Evolutionary conservation across 768 basidiomycete genomes (phyloP).

Genomic region (Kwoniella mangroviensis): DNA sequence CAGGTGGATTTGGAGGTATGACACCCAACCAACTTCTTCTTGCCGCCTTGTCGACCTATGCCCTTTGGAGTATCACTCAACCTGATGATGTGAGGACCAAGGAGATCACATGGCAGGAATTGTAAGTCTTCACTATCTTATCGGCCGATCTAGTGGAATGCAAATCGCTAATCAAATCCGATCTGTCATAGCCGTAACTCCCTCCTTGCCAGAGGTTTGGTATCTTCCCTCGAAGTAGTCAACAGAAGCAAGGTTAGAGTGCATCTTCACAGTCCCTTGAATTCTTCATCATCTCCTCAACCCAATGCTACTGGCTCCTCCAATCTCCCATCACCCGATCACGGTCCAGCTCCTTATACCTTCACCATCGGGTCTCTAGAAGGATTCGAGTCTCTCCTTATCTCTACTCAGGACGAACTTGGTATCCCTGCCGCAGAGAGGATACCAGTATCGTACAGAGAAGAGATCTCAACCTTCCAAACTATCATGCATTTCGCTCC

Average conservation of each 20-base stretch:
- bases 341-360: constrained; percentile 64
- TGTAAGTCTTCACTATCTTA: constrained; percentile 57
- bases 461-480: constrained; percentile 83
- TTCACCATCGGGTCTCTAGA: constrained; percentile 99
- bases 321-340: constrained; percentile 49
- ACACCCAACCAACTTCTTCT: constrained; percentile 54
- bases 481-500: constrained; percentile 89
- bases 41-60: constrained; percentile 50
- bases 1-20: constrained; percentile 44
- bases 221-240: constrained; percentile 89
- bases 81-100: constrained; percentile 60
- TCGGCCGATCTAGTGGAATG: background rate
- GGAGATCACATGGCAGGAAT: constrained; percentile 99
- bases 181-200: constrained; percentile 69
- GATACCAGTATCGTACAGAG: constrained; percentile 95
- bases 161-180: background rate
- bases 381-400: constrained; percentile 91
- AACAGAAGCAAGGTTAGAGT: constrained; percentile 89
- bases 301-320: constrained; percentile 31
- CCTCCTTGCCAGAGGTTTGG: constrained; percentile 93
- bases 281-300: constrained; percentile 48
- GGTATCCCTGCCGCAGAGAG: constrained; percentile 89
- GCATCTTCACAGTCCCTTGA: constrained; percentile 77
- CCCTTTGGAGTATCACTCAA: constrained; percentile 47
- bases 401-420: constrained; percentile 89